Evolutionary conservation across 1,139 yeast genomes (phyloP), one percentile per base, ranked within the genome.

Genomic region (Saccharomyces pastorianus): DNA sequence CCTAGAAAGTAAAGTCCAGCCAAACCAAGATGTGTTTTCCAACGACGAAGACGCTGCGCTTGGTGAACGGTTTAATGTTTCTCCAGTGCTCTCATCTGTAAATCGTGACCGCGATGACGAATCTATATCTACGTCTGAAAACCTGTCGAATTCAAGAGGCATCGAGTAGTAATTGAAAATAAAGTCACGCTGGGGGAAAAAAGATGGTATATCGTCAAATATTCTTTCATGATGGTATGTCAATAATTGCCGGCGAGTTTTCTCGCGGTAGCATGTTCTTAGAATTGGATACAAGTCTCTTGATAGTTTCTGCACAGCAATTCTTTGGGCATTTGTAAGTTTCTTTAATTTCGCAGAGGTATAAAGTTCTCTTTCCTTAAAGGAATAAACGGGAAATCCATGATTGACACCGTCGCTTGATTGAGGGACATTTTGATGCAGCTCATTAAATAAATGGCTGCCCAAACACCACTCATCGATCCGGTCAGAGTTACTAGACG

Each of bases 1-100:
- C 20, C 58, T 52, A 7, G 64, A 56, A 9, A 60, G 60, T 49
- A 59, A 46, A n/a, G 60, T 58, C 64, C 63, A 61, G 23, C 61
- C 56, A 46, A 57, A 46, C 63, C 62, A 57, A 28, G 64, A 56
- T 17, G 49, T 49, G 26, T 49, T 52, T 9, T 42, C 46, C 23
- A 53, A 31, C 34, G 42, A 42, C 27, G 38, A 20, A 38, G 44
- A 38, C 5, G 44, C 44, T 9, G 25, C 17, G 8, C 44, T 38
- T 11, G 44, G 20, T 38, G 44, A 38, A 8, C 44, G 44, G 44
- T 38, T 38, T 26, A 25, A 29, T 20, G 27, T 29, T 26, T 31
- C 23, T 51, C 53, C 11, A 23, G 31, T 11, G 28, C 14, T 27
- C 28, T 47, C 55, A 34, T 47, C 23, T 26, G 47, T 46, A 14